A percentile compares a stretch with the other conserved stretches of the same genome.
These are phyloP conservation scores for Mycocentrospora acerina DNA, from an alignment of 2,329 filamentous ascomycete species.

Conservation along the genomic window DNA sequence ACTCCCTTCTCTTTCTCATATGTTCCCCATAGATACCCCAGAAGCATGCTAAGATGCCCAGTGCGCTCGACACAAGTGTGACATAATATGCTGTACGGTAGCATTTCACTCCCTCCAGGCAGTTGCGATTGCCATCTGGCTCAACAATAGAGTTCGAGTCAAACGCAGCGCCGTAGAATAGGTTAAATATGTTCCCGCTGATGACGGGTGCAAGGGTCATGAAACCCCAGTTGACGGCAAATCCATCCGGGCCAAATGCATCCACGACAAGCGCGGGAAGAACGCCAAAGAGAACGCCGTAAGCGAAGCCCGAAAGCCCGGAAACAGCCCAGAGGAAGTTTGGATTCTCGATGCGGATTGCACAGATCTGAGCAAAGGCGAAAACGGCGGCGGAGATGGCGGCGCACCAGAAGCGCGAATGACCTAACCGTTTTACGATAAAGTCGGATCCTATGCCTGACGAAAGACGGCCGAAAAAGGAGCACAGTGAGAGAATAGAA, in stretches of 20 bases:
- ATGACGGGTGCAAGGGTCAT: conserved; percentile 89
- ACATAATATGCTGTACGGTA: conserved; percentile 80
- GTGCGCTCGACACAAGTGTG: conserved; percentile 70
- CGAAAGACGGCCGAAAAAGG: conserved; percentile 77
- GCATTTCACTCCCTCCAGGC: conserved; percentile 75
- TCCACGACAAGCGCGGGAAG: conserved; percentile 86
- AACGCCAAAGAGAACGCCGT: conserved; percentile 92
- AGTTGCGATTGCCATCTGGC: conserved; percentile 70
- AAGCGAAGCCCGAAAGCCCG: conserved; percentile 80
- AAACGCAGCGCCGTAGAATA: conserved; percentile 83
- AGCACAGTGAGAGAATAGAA: conserved; percentile 86
- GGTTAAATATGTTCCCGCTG: conserved; percentile 87
- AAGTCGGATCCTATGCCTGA: conserved; percentile 82
- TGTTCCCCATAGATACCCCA: conserved; percentile 68
- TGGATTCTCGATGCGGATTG: conserved; percentile 74
- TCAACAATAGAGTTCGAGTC: conserved; percentile 75
- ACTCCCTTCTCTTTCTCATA: conserved; percentile 29
- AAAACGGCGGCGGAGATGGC: conserved; percentile 78
- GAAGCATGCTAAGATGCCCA: conserved; percentile 69
- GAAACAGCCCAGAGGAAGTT: conserved; percentile 77
- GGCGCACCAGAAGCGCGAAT: conserved; percentile 89
- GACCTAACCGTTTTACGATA: conserved; percentile 76
- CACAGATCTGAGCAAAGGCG: conserved; percentile 74
- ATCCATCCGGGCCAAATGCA: conserved; percentile 82
- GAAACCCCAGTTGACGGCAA: conserved; percentile 94